These are phyloP conservation scores for Pelargonium cotyledonis DNA, from an alignment of 441 rosid species.

Conservation along the genomic window DNA sequence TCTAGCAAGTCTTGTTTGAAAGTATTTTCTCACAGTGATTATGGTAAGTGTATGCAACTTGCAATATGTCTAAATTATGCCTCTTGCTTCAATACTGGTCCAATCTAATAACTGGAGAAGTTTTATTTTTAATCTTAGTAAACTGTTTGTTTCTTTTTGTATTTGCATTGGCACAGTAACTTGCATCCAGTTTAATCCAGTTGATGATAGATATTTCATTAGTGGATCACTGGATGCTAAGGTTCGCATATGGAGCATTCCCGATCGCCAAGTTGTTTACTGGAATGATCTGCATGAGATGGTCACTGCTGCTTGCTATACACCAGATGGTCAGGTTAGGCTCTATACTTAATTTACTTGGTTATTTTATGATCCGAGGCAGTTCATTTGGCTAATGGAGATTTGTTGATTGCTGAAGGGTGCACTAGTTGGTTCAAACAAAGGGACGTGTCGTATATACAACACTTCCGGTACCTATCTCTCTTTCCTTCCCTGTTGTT, in stretches of 20 bases:
- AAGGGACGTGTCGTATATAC: conserved; percentile 84
- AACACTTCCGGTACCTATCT: conserved; percentile 48
- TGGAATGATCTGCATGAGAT: conserved; percentile 98
- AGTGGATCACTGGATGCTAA: conserved; percentile 96
- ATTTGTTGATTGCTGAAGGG: conserved; percentile 53
- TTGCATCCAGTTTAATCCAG: conserved; percentile 97
- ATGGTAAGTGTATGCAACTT: conserved; percentile 37
- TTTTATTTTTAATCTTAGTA: conserved; percentile 9
- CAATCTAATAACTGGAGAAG: not conserved
- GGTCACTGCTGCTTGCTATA: conserved; percentile 97
- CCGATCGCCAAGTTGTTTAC: conserved; percentile 88
- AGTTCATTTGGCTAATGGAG: conserved; percentile 20
- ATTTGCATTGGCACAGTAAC: conserved; percentile 57
- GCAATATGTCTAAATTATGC: conserved; percentile 6
- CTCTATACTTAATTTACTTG: conserved; percentile 3
- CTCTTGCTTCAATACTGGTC: not conserved
- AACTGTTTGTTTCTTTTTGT: conserved; percentile 21
- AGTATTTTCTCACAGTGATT: conserved; percentile 63
- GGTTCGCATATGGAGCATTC: conserved; percentile 97
- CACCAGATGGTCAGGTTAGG: conserved; percentile 95
- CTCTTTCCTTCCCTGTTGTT: not conserved
- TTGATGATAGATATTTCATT: conserved; percentile 91
- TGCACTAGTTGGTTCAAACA: conserved; percentile 87
- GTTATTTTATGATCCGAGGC: conserved; percentile 9
- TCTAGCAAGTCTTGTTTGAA: conserved; percentile 58